A percentile compares a stretch with the other conserved stretches of the same genome.
These are phyloP conservation scores for Geotrichum cucujoidarum DNA, from an alignment of 1,139 yeast genomes.

Conservation along the genomic window DNA sequence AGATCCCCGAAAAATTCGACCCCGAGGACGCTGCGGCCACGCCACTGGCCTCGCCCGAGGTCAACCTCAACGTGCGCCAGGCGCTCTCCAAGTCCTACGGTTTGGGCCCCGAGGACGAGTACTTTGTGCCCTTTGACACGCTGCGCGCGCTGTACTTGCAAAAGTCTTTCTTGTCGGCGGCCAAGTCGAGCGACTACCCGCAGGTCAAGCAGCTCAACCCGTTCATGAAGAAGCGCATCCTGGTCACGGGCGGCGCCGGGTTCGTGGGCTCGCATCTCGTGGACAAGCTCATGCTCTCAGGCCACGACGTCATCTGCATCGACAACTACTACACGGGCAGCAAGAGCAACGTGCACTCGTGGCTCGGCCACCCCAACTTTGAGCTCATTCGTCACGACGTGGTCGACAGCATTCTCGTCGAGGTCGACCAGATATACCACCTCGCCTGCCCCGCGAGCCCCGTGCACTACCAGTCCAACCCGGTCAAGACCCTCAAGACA, in stretches of 20 bases:
- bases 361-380: slow-evolving; percentile 31
- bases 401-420: slow-evolving; percentile 28
- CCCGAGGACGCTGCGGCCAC: neutral
- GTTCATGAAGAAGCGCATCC: slow-evolving; percentile 24
- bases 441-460: slow-evolving; percentile 31
- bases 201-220: slow-evolving; percentile 25
- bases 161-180: slow-evolving; percentile 1
- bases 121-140: slow-evolving; percentile 8
- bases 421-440: slow-evolving; percentile 30
- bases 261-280: slow-evolving; percentile 30
- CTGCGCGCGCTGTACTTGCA: slow-evolving; percentile 7
- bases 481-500: slow-evolving; percentile 30
- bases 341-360: slow-evolving; percentile 26
- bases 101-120: slow-evolving; percentile 3
- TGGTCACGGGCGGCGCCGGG: slow-evolving; percentile 31
- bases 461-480: slow-evolving; percentile 30
- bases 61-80: slow-evolving; percentile 11
- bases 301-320: slow-evolving; percentile 29
- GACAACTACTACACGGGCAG: slow-evolving; percentile 31
- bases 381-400: slow-evolving; percentile 30
- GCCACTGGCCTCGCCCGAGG: slow-evolving; percentile 6
- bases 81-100: slow-evolving; percentile 14
- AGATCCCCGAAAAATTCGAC: no score
- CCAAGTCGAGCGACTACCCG: slow-evolving; percentile 17
- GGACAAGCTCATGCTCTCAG: slow-evolving; percentile 27